phyloP scores from a whole-genome alignment of 2,329 filamentous ascomycete genomes.

The Delphinella strobiligena region DNA sequence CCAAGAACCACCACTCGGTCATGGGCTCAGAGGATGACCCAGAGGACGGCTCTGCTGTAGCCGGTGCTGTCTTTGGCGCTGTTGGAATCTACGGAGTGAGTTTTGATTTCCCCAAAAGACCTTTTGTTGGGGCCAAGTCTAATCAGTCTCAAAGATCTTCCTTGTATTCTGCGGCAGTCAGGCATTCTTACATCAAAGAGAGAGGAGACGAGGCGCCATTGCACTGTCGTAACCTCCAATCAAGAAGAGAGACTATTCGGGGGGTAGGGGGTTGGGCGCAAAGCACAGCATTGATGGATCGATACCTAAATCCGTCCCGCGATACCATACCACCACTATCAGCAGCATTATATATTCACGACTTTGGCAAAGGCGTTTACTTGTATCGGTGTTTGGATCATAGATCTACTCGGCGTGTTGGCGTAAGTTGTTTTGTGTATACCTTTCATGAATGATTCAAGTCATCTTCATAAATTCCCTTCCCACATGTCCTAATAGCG shows the following conservation, averaged over 20 bases:
- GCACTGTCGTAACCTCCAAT: constrained; percentile 44
- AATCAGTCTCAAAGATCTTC: constrained; percentile 50
- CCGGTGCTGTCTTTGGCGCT: constrained; percentile 73
- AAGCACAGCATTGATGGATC: too few species aligned
- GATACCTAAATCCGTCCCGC: too few species aligned
- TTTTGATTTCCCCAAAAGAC: too few species aligned
- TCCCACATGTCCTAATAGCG: background rate
- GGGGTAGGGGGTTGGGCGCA: background rate
- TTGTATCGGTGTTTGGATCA: background rate
- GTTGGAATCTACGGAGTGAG: constrained; percentile 82
- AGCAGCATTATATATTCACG: background rate
- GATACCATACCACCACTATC: too few species aligned
- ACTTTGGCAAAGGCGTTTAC: background rate
- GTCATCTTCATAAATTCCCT: background rate
- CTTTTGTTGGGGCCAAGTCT: too few species aligned
- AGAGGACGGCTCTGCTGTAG: constrained; percentile 62
- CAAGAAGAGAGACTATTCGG: background rate
- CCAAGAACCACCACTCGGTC: constrained; percentile 67
- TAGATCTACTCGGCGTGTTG: background rate
- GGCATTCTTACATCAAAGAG: constrained; percentile 72
- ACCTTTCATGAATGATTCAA: background rate
- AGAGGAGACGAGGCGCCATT: constrained; percentile 74
- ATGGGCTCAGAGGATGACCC: constrained; percentile 56
- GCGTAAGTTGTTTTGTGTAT: background rate
- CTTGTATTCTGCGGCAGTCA: constrained; percentile 86